Evolutionary conservation across 2,329 filamentous ascomycete genomes (phyloP), one percentile per base, ranked within the genome.

Genomic region (Apiospora koreana): DNA sequence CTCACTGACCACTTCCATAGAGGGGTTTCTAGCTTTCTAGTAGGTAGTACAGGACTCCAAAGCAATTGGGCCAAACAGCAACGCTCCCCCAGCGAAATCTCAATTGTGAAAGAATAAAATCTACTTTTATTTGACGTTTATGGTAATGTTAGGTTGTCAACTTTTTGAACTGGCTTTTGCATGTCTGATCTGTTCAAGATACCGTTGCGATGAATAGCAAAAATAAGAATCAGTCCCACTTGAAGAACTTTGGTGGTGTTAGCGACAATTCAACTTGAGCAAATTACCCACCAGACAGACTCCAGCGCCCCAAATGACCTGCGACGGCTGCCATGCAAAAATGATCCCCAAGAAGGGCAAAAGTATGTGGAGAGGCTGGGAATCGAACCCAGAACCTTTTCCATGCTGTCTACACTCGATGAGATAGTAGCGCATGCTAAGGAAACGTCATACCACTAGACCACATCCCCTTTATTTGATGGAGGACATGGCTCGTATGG

Each of bases 321-420:
- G n/a, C n/a, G n/a, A n/a, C n/a, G n/a, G n/a, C n/a, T n/a, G n/a
- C n/a, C n/a, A 35, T 35, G 23, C 46, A 50, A 50, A 50, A 50
- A 50, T 23, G 14, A 16, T 5, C 3, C 23, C 10, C 2, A 12
- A 42, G 8, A 50, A 10, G 0, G 48, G 48, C 62, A 65, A 65
- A 70, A 70, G 62, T 46, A 62, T 67, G 58, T 71, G 69, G 69
- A 71, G 69, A 69, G 46, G 69, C 69, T 69, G 69, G 69, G 69
- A 71, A 71, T 71, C 69, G 69, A 71, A 71, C 69, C 69, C 69
- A 69, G 69, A 71, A 71, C 69, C 69, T 71, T 71, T 71, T 71
- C 69, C 69, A 71, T 71, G 69, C 69, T 58, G 46, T 48, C 46
- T 25, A 14, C 3, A n/a, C 45, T 10, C 21, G 3, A 3, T 7